A percentile compares a stretch with the other conserved stretches of the same genome.
Conservation (phyloP, 306 rosid species). For the Inga leiocalycina region DNA sequence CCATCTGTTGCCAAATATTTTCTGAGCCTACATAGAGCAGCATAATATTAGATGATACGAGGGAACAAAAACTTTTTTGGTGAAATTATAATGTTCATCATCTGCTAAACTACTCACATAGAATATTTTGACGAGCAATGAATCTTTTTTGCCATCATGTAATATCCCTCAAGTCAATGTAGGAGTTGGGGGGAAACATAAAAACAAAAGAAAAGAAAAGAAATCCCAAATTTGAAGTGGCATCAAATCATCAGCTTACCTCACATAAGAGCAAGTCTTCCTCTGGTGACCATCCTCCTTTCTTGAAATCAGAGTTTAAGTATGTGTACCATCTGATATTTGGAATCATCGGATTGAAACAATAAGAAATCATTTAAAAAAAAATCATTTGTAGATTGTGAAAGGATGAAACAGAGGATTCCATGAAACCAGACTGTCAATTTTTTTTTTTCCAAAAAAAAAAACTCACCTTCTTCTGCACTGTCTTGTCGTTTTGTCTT, state of each 20-base stretch:
- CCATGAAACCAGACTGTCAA: conserved; percentile 9
- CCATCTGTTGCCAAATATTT: conserved; percentile 89
- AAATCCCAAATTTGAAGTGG: conserved; percentile 20
- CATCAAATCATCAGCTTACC: conserved; percentile 49
- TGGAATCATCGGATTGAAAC: conserved; percentile 32
- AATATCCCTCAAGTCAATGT: not conserved
- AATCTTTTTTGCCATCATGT: not conserved
- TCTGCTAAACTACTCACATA: not conserved
- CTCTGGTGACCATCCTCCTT: conserved; percentile 90
- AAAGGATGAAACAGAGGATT: conserved; percentile 6
- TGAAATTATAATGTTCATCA: not conserved
- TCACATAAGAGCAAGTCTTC: conserved; percentile 86
- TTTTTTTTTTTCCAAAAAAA: not conserved
- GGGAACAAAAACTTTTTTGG: not conserved
- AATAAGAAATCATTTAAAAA: not conserved
- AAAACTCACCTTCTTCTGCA: conserved; percentile 78
- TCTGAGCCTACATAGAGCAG: conserved; percentile 73
- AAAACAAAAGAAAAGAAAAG: not conserved
- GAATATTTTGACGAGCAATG: not conserved
- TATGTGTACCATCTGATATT: conserved; percentile 85
- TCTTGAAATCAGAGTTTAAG: conserved; percentile 89
- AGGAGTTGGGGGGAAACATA: not conserved
- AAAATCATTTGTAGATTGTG: not conserved
- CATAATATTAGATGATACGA: not conserved
- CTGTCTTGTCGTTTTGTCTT: conserved; percentile 87